phyloP scores from a whole-genome alignment of 1,139 yeast genomes.

The Insectozyma bohioensis region DNA sequence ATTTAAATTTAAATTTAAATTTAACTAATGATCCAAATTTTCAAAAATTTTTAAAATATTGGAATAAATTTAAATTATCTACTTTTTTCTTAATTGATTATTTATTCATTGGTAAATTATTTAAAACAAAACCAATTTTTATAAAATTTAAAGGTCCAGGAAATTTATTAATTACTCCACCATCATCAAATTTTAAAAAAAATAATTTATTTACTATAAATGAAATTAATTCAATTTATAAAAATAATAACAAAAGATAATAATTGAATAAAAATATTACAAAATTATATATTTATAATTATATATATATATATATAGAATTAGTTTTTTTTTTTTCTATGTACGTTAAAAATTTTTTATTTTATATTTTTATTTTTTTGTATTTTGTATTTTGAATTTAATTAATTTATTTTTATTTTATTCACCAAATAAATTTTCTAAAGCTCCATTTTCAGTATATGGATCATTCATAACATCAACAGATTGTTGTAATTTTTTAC shows the following conservation, averaged over 20 bases:
- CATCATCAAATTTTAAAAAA: too few relatives aligned
- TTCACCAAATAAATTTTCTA: constrained; percentile 24
- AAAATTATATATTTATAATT: neutral
- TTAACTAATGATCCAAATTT: constrained; percentile 1
- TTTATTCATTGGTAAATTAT: constrained; percentile 10
- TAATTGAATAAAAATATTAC: too few relatives aligned
- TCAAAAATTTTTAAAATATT: neutral
- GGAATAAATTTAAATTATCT: constrained; percentile 6
- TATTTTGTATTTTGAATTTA: neutral
- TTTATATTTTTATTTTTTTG: constrained; percentile 2
- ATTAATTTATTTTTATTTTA: constrained; percentile 1
- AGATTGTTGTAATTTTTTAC: constrained; percentile 38
- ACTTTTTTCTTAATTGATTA: too few relatives aligned
- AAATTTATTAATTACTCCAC: constrained; percentile 21
- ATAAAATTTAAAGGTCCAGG: constrained; percentile 28
- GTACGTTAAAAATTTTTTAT: neutral
- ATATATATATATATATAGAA: too few relatives aligned
- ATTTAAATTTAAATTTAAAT: too few relatives aligned
- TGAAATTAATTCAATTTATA: constrained; percentile 17
- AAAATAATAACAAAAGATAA: neutral
- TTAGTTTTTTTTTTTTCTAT: too few relatives aligned
- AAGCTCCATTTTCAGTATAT: constrained; percentile 60
- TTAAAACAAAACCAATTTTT: constrained; percentile 22
- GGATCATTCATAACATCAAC: constrained; percentile 74
- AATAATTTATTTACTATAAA: constrained; percentile 23